Base-by-base conservation (phyloP, 129 eudicot genomes). In the Artemisia tridentata region DNA sequence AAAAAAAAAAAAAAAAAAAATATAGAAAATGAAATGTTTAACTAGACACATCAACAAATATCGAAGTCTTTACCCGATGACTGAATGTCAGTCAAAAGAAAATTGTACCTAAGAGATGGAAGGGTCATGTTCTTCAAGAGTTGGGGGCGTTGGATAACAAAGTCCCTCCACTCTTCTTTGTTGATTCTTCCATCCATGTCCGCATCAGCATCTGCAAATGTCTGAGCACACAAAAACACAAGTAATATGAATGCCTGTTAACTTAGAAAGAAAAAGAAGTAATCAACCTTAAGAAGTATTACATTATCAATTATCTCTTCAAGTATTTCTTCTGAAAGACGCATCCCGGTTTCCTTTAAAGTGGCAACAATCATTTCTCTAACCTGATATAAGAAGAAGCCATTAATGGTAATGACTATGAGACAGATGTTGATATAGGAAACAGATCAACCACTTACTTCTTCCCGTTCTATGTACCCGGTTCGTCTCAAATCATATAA, bases 81-180 rank as follows among this genome's bases (percentile, higher is more conserved):
- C 9, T 34, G 43, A 34, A 34, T 7, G 43, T 34, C 43, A 34
- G 43, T 6, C 10, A 7, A 34, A 6, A 34, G 38, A 64, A 14
- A 60, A 3, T 60, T 54, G 14, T 82, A 85, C 90, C 82, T 82
- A 19, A 85, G 80, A 69, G 79, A 79, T 25, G 91, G 80, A 72
- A 83, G 88, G 47, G 91, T 86, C 88, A 83, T 86, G 83, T 86
- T 86, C 83, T 77, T 86, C 68, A 86, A 63, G 54, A 86, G 84
- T n/a, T 80, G 71, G 18, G 92, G 92, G 34, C 82, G 77, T 18
- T 81, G 81, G 41, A 68, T 34, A 66, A 77, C 88, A 68, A 86
- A 86, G 69, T 79, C 54, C 63, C 64, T 66, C 86, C 92, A 86
- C 67, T 86, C 92, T 47, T 86, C 86, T 76, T 79, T 81, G 75